Evolutionary conservation across 106 monocot species (phyloP).

Genomic region (Dendrobium chrysotoxum): DNA sequence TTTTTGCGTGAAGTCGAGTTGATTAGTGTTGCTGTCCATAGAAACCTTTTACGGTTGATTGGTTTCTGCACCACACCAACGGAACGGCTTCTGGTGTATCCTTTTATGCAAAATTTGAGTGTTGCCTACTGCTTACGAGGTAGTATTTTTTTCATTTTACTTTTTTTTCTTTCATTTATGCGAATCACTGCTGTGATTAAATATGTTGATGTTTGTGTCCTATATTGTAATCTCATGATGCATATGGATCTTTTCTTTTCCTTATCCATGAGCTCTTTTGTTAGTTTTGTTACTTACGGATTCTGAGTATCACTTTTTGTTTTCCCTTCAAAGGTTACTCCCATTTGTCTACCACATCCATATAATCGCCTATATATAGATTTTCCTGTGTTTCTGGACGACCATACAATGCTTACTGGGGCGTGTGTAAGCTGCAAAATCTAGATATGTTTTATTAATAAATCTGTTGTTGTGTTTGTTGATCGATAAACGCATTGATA

Average conservation of each 20-base stretch:
- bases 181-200: background rate
- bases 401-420: no score
- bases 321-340: no score
- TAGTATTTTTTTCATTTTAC: conserved; percentile 7
- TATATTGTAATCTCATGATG: background rate
- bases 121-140: conserved; percentile 60
- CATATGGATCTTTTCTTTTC: background rate
- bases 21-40: conserved; percentile 61
- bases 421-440: no score
- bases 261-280: background rate
- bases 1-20: conserved; percentile 61
- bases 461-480: background rate
- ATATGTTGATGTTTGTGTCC: background rate
- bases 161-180: background rate
- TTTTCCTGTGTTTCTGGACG: no score
- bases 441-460: background rate
- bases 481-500: background rate
- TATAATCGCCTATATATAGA: no score
- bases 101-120: conserved; percentile 58
- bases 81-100: conserved; percentile 54
- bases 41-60: conserved; percentile 47
- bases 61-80: conserved; percentile 49
- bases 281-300: background rate
- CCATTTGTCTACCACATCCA: no score
- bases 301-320: background rate